Percentiles rank a stretch among this genome's conserved stretches.
These are phyloP conservation scores for Tolypocladium cylindrosporum DNA, from an alignment of 2,329 filamentous ascomycete genomes.

Conservation along the genomic window DNA sequence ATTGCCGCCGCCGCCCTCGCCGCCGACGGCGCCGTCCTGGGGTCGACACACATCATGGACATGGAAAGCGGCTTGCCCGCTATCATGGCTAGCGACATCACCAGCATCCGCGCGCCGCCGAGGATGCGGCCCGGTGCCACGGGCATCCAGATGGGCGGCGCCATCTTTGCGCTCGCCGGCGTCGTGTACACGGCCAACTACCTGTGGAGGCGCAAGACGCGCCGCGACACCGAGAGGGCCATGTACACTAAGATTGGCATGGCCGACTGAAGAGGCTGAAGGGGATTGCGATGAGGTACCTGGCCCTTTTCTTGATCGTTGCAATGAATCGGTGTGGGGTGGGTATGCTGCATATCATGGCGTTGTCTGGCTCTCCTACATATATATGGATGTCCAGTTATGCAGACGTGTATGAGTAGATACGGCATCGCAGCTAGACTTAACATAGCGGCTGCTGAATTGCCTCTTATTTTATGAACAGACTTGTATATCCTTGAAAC, in stretches of 20 bases:
- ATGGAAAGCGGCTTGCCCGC: neutral
- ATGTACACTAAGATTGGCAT: constrained; percentile 13
- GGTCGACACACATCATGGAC: neutral
- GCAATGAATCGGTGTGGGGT: neutral
- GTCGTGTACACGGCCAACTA: constrained; percentile 7
- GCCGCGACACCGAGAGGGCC: neutral
- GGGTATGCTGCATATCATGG: neutral
- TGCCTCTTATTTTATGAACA: neutral
- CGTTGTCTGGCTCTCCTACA: neutral
- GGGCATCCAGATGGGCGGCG: neutral
- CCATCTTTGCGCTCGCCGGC: neutral
- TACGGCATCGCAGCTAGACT: neutral
- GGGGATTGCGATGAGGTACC: too few species aligned
- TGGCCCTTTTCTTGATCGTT: too few species aligned
- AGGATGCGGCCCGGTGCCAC: neutral
- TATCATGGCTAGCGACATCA: neutral
- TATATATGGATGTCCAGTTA: neutral
- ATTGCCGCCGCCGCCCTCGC: neutral
- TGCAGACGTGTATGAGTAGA: neutral
- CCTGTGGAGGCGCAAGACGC: neutral
- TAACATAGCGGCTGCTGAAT: neutral
- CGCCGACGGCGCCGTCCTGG: neutral
- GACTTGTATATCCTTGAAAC: neutral
- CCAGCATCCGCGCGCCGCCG: neutral
- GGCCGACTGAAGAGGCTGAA: constrained; percentile 10